Evolutionary conservation across 1,284 basidiomycete genomes (phyloP).

Genomic region (Prillingera fragicola): DNA sequence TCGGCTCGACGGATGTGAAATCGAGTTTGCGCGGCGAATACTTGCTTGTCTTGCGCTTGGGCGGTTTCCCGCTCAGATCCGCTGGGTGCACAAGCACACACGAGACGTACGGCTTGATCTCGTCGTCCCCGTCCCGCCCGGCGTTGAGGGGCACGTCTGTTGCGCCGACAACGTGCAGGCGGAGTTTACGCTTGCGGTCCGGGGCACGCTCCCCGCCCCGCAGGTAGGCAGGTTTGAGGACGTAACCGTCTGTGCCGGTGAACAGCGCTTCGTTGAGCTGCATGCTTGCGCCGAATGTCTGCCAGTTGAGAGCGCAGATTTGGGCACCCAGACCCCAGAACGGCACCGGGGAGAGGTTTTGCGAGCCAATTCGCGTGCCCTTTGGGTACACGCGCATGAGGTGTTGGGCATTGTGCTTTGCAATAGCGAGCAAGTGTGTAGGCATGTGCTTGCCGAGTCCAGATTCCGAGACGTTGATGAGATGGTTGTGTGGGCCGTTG

Average conservation of each 20-base stretch:
- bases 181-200: constrained; percentile 5
- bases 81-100: constrained; percentile 15
- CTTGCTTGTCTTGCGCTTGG: constrained; percentile 17
- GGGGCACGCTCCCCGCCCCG: too few species aligned
- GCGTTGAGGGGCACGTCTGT: constrained; percentile 6
- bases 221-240: constrained; percentile 68
- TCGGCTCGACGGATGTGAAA: constrained; percentile 1
- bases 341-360: constrained; percentile 83
- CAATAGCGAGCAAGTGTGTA: constrained; percentile 22
- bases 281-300: constrained; percentile 68
- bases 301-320: constrained; percentile 95
- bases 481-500: constrained; percentile 12
- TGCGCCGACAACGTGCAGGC: constrained; percentile 11
- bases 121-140: not conserved
- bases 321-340: constrained; percentile 90
- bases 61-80: constrained; percentile 11
- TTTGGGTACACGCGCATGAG: constrained; percentile 86
- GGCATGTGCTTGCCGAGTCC: constrained; percentile 11
- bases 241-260: constrained; percentile 72
- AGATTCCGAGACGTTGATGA: constrained; percentile 18
- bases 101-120: constrained; percentile 15
- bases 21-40: constrained; percentile 1
- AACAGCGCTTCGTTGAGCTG: constrained; percentile 92
- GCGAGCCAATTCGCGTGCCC: constrained; percentile 70
- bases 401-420: constrained; percentile 79